A percentile compares a stretch with the other conserved stretches of the same genome.
Evolutionary conservation across 345 rosid genomes (phyloP).

Genomic region (Pugionium cornutum): DNA sequence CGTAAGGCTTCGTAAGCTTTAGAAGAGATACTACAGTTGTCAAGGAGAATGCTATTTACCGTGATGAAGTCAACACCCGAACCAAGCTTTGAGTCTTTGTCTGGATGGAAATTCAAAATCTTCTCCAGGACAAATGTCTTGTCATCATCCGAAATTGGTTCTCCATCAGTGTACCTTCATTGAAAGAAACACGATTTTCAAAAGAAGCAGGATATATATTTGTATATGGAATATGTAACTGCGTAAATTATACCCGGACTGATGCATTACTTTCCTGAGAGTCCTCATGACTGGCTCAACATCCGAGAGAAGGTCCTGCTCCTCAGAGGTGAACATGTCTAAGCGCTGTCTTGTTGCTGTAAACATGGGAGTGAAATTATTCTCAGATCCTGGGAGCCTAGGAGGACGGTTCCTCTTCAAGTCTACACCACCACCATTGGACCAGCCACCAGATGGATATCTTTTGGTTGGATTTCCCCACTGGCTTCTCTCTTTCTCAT

Average conservation of each 20-base stretch:
- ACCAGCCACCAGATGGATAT: constrained; percentile 49
- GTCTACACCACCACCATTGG: constrained; percentile 47
- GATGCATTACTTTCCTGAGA: constrained; percentile 63
- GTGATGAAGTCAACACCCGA: constrained; percentile 72
- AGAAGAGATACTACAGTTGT: constrained; percentile 1
- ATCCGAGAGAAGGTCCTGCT: constrained; percentile 67
- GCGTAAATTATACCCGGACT: constrained; percentile 49
- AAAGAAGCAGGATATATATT: background rate
- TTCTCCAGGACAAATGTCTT: constrained; percentile 60
- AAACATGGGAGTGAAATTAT: constrained; percentile 45
- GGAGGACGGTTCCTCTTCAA: constrained; percentile 66
- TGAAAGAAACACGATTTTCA: constrained; percentile 26
- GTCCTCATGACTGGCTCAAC: constrained; percentile 71
- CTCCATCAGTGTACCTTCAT: constrained; percentile 80
- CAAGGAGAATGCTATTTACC: constrained; percentile 45
- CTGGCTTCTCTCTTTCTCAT: constrained; percentile 40
- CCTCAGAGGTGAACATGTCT: constrained; percentile 82
- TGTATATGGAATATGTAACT: background rate
- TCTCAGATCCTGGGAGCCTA: constrained; percentile 47
- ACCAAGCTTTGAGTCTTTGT: constrained; percentile 68
- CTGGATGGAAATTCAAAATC: constrained; percentile 76
- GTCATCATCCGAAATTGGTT: constrained; percentile 70
- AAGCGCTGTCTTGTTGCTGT: constrained; percentile 69
- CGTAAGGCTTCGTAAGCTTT: background rate
- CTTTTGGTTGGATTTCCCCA: constrained; percentile 58